Base-by-base conservation (phyloP, 106 monocot genomes). In the Dioscorea alata region DNA sequence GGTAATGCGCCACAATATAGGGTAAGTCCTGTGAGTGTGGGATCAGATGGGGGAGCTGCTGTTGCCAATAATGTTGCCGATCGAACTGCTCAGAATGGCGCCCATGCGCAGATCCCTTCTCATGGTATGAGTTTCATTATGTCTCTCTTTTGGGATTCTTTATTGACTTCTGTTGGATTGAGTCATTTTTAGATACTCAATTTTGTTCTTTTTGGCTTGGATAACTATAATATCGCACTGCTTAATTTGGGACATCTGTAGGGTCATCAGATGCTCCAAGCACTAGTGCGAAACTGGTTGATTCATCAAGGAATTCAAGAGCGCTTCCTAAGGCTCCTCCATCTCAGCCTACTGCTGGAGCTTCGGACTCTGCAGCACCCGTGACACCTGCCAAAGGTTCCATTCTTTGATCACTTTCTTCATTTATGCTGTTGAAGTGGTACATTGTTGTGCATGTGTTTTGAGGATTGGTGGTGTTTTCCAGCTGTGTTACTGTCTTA, bases 1-100 rank as follows among this genome's bases (percentile, higher is more conserved):
- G 82, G 84, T 23, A 81, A 85, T 81, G 97, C 76, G 71, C 97
- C 87, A 16, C 84, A 86, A 31, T 57, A 77, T 66, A 86, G 86
- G 66, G 65, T 72, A 50, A 82, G 56, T 57, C 60, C 53, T 8
- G 13, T 62, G 16, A 50, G 60, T 24, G 17, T 78, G 57, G 63
- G 51, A 24, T 51, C 74, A 8, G 77, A 74, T 32, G 56, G 13
- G 13, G 52, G 24, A 56, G 51, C 34, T 16, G 49, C 69, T 48
- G 52, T 51, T 16, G 0, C 68, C 65, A 20, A 69, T 6, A 14
- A 49, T 15, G 20, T 75, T 16, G 59, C 68, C 31, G 32, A 24
- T 42, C 62, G 72, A 28, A 59, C 67, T 56, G 69, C 74, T 12
- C 85, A 71, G 28, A 86, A 84, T 70, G 87, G 81, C 60, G 74